Base-by-base conservation (phyloP, 2,329 filamentous ascomycete species). In the Lecanicillium sp. region DNA sequence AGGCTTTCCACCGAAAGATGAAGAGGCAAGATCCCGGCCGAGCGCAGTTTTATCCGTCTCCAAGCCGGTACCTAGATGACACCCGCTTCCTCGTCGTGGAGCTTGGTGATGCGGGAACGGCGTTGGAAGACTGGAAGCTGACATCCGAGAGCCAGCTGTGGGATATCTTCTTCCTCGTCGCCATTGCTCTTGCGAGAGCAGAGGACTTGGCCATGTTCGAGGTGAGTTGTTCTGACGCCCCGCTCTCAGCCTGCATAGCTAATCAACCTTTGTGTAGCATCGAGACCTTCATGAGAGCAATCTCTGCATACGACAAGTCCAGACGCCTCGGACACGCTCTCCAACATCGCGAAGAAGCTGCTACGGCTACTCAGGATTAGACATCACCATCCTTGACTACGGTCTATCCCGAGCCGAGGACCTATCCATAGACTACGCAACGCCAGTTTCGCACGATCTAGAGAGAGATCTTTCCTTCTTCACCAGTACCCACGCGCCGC, bases 261-360 rank as follows among this genome's bases (percentile, higher is more conserved):
- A 31, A 39, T 30, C 34, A 30, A 25, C 20, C 50, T 52, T 40
- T 52, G 39, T 7, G 5, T 44, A 79, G 74, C 78, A 82, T 49
- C 73, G 78, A 5, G 78, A 82, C 48, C 62, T 82, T 4, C 78
- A 82, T 47, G 77, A 82, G 46, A 77, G 77, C 4, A 81, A 82
- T 46, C 56, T 82, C 13, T 81, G 78, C 45, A 66, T 81, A 34
- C 65, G 68, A 4, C 66, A 65, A 37, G 57, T 61, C 1, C 52
- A 59, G 3, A 48, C 62, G 3, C 50, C 64, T 1, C 50, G 50
- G 8, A 49, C 58, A 2, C 56, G 54, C 25, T 53, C 55, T 4
- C 46, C 56, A 31, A 49, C 49, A 12, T 52, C 57, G 3, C 46
- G 38, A 0, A 57, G 62, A 3, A 60, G 64, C 36, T 78, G 78